Conservation (phyloP, 768 basidiomycete species). For the Auriscalpium orientale region DNA sequence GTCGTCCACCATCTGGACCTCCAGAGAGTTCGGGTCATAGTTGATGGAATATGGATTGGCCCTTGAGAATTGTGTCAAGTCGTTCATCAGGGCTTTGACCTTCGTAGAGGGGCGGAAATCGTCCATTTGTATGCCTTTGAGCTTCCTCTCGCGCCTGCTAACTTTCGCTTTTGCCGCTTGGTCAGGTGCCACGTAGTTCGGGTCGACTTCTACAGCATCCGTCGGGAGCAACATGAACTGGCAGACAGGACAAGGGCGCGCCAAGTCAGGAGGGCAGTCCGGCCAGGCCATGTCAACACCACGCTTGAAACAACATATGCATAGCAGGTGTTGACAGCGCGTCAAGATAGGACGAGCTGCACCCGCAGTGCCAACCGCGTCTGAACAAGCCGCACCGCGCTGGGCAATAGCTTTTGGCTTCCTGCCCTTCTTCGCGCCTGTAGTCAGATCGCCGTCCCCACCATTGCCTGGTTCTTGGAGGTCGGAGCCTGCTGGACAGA, state of each 20-base stretch:
- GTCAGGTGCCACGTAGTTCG: conserved; percentile 42
- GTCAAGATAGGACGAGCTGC: conserved; percentile 68
- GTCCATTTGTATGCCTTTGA: conserved; percentile 42
- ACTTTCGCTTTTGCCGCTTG: conserved; percentile 49
- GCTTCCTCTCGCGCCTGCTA: conserved; percentile 57
- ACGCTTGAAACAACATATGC: conserved; percentile 74
- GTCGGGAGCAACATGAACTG: conserved; percentile 52
- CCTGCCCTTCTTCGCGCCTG: conserved; percentile 41
- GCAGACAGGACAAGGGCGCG: conserved; percentile 71
- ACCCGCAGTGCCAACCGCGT: conserved; percentile 54
- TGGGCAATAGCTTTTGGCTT: conserved; percentile 49
- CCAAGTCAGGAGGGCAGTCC: conserved; percentile 47
- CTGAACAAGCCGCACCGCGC: conserved; percentile 54
- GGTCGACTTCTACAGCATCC: conserved; percentile 80
- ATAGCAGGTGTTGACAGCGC: conserved; percentile 92
- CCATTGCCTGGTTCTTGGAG: conserved; percentile 33
- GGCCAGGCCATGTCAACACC: conserved; percentile 82
- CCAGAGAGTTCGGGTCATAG: conserved; percentile 69
- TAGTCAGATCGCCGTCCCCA: conserved; percentile 42
- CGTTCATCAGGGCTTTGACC: conserved; percentile 72
- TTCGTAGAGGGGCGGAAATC: conserved; percentile 80
- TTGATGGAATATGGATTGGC: conserved; percentile 83
- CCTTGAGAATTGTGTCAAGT: conserved; percentile 75
- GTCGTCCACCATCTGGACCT: conserved; percentile 71
- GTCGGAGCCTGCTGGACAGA: conserved; percentile 46